Base-by-base conservation (phyloP, 345 rosid genomes). In the Dovyalis caffra region DNA sequence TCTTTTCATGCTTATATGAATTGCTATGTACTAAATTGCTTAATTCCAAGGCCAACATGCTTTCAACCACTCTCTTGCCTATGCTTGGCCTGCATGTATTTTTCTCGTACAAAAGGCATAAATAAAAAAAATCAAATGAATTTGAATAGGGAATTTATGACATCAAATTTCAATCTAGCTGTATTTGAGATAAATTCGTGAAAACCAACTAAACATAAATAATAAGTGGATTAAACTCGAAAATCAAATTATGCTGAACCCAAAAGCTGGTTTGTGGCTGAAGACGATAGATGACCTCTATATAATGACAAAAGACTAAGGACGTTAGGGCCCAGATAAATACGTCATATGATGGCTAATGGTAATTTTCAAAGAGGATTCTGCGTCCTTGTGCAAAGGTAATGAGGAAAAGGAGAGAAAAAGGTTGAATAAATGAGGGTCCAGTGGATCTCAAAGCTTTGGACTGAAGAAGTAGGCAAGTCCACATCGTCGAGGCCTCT, bases 361-460 rank as follows among this genome's bases (percentile, higher is more conserved):
- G 45, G 68, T 12, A 31, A 58, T 1, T 64, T 56, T 32, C 62
- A 71, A 25, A 25, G 9, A 23, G 18, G 75, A 68, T 68, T 68
- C 64, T 40, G 32, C 56, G 61, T 56, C 57, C 12, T 75, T 58
- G 23, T 7, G 29, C 43, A 16, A 63, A 76, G 31, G 21, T 8
- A 3, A 37, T 25, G 37, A 10, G 11, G 34, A 28, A 57, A 47
- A 66, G 40, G 57, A 20, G 25, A 35, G 18, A 8, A n/a, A 75
- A 62, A 21, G 14, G 45, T 20, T 69, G 37, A 23, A 4, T 20
- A 64, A 60, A 56, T 7, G 51, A 26, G 62, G 62, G 26, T 20
- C 73, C 81, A 64, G 37, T 61, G 60, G 74, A 33, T 7, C 23
- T 70, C 68, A 29, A 74, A 70, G 29, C 16, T 74, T 71, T 71